Evolutionary conservation across 1,284 basidiomycete genomes (phyloP), one percentile per base, ranked within the genome.

Genomic region (Lentinula novae-zelandiae): DNA sequence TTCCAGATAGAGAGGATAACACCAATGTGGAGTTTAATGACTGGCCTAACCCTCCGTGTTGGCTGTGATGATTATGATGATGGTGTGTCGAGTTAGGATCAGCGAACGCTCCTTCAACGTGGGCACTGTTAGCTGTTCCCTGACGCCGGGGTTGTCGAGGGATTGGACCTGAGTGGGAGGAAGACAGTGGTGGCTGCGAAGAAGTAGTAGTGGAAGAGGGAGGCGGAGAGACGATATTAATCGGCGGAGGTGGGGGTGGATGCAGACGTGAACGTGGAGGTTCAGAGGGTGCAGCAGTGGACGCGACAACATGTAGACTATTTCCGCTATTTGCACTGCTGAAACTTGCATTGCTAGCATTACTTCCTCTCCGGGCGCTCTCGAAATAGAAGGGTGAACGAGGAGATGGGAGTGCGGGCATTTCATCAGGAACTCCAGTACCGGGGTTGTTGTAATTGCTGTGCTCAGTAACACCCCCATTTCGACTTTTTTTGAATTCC

Each of bases 401-500:
- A 33, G 66, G 53, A 52, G 61, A 54, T 13, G 31, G n/a, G 9
- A 13, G n/a, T 40, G 60, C 15, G 36, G 48, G 8, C 4, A n/a
- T 22, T 33, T 39, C 44, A 10, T 44, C 48, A 34, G 36, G 31
- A 48, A 51, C n/a, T 48, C 38, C 52, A 44, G 33, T 20, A 40
- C 63, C 27, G 40, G 13, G 40, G 20, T 17, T 33, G 12, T 50
- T 33, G 13, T 27, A 15, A 13, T 50, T 33, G 27, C 13, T 15
- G 15, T 50, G 12, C 4, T 12, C 49, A 51, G 20, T 36, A 22
- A 20, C 42, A 10, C 9, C 38, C 10, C 42, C 64, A n/a, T 31
- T 34, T 7, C 49, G 49, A 8, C 8, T 50, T 58, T 73, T 71
- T 17, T 82, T 42, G 60, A 78, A 76, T 69, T 90, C 88, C 38